Evolutionary conservation across 805 yeast species (phyloP).

Genomic region (Starmerella scarabaei): DNA sequence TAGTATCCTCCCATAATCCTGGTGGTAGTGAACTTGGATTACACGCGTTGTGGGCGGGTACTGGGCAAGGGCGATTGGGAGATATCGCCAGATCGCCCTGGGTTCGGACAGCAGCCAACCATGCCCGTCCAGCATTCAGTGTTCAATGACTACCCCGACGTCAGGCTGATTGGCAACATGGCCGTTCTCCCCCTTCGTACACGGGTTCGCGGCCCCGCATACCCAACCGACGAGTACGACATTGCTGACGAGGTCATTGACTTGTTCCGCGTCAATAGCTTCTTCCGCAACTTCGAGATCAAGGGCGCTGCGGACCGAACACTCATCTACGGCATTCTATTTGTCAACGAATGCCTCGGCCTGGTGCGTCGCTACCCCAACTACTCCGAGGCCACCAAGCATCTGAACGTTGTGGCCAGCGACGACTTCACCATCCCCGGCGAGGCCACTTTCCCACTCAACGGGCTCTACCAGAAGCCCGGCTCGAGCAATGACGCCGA

Average conservation of each 20-base stretch:
- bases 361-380: constrained; percentile 40
- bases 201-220: constrained; percentile 81
- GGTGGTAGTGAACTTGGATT: background rate
- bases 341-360: constrained; percentile 70
- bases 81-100: background rate
- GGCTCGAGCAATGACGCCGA: constrained; percentile 63
- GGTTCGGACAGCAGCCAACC: background rate
- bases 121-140: constrained; percentile 26
- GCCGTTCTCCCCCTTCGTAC: constrained; percentile 78
- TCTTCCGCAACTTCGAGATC: constrained; percentile 93
- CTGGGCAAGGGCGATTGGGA: background rate
- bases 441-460: constrained; percentile 86
- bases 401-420: constrained; percentile 71
- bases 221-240: constrained; percentile 69
- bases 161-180: constrained; percentile 55
- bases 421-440: constrained; percentile 91
- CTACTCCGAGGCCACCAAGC: constrained; percentile 31
- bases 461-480: constrained; percentile 64
- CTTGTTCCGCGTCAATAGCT: constrained; percentile 87
- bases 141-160: constrained; percentile 21
- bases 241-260: constrained; percentile 84
- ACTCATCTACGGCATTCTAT: constrained; percentile 84
- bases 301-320: constrained; percentile 90
- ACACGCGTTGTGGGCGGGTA: background rate
- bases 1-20: no score